Conservation (phyloP, 177 flowering plant species). For the Vitis hybrid region DNA sequence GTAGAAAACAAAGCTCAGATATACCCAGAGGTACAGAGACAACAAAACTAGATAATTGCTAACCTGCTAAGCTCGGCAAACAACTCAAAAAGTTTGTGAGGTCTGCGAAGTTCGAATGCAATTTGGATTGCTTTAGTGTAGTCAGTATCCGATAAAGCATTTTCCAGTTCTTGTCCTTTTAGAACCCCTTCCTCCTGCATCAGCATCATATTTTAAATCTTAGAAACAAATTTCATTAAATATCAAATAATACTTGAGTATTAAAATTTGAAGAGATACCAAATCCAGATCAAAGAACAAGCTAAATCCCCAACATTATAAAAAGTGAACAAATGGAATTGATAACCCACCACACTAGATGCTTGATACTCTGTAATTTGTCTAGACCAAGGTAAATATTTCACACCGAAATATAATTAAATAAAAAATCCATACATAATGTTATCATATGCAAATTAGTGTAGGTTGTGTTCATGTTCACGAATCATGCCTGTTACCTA, state of each 20-base stretch:
- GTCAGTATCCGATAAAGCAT: slow-evolving; percentile 77
- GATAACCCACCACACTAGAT: background rate
- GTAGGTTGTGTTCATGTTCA: too few species aligned
- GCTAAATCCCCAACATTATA: background rate
- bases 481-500: too few species aligned
- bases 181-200: slow-evolving; percentile 84
- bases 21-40: too few species aligned
- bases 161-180: slow-evolving; percentile 87
- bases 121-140: slow-evolving; percentile 78
- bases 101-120: slow-evolving; percentile 88
- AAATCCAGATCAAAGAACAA: background rate
- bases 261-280: background rate
- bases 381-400: background rate
- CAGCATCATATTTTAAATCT: slow-evolving; percentile 1
- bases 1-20: slow-evolving; percentile 14
- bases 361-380: background rate
- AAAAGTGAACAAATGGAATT: background rate
- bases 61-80: slow-evolving; percentile 81
- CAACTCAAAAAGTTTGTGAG: slow-evolving; percentile 77
- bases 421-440: too few species aligned
- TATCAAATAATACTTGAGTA: background rate
- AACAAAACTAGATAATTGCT: slow-evolving; percentile 4
- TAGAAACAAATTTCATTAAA: background rate
- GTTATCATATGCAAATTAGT: too few species aligned
- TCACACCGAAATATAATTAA: too few species aligned